Evolutionary conservation across 371 early-diverging fungal species (phyloP), one percentile per base, ranked within the genome.

Genomic region (Umbelopsis sp.): DNA sequence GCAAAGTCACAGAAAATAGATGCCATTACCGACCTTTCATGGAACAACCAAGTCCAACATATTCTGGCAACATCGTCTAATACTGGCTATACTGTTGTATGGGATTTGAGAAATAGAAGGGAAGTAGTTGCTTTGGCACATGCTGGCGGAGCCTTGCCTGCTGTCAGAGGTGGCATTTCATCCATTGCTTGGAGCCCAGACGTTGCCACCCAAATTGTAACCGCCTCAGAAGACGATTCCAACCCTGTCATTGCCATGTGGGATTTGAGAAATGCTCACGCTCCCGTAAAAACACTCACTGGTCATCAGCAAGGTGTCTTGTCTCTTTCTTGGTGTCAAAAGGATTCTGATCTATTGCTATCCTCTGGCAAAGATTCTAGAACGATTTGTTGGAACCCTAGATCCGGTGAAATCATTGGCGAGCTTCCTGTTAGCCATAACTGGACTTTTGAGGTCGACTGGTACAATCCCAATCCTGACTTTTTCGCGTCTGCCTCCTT

Each of bases 171-270:
- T 63, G 91, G 92, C n/a, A 90, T 96, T 51, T 92, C 95, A 3
- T 88, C 94, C 25, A 79, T 95, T 68, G 93, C 94, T 3, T 99
- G 99, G 99, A 94, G 97, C 78, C 98, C 98, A 8, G 93, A 93
- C 77, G 86, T 84, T 22, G 90, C 97, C 12, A 96, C 96, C n/a
- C 96, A 97, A 88, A 79, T 98, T 41, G 92, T 95, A 24, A 94
- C 96, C 44, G 93, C 94, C 4, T 90, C 93, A 11, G 93, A 95
- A 66, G 97, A 98, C 80, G 98, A 96, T 71, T 87, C 79, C 66
- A 91, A 86, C 70, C 96, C 98, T 11, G 87, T 89, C 3, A 87
- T 98, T 25, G 83, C 91, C 57, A 79, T 95, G 63, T 98, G 98
- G 98, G 97, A 98, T 78, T 86, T 98, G 72, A 88, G 96, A 69